A percentile compares a stretch with the other conserved stretches of the same genome.
phyloP scores from a whole-genome alignment of 768 basidiomycete genomes.

The Leccinum uliginosum region DNA sequence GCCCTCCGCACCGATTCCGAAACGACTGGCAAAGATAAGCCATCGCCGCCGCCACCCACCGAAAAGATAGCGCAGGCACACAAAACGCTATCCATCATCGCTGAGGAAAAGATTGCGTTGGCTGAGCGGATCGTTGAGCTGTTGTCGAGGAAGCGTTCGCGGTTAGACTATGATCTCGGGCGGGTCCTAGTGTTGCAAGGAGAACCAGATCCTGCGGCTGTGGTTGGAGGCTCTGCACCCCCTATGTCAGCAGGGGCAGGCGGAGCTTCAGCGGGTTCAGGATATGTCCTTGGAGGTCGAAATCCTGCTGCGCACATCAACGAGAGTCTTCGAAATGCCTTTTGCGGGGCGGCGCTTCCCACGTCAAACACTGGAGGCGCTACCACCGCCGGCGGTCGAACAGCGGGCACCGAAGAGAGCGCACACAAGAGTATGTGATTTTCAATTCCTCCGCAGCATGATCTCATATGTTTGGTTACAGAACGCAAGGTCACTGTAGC shows the following conservation, averaged over 20 bases:
- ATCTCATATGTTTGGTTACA: slow-evolving; percentile 9
- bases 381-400: slow-evolving; percentile 10
- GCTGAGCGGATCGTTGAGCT: slow-evolving; percentile 42
- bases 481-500: slow-evolving; percentile 28
- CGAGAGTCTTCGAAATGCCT: slow-evolving; percentile 35
- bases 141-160: slow-evolving; percentile 42
- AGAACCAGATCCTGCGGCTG: slow-evolving; percentile 35
- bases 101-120: slow-evolving; percentile 41
- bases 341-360: slow-evolving; percentile 26
- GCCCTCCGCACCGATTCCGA: slow-evolving; percentile 32
- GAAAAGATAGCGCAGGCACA: slow-evolving; percentile 30
- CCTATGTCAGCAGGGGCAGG: slow-evolving; percentile 14
- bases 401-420: slow-evolving; percentile 21
- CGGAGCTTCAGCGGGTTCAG: slow-evolving; percentile 14
- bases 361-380: slow-evolving; percentile 8
- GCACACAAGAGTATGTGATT: slow-evolving; percentile 27
- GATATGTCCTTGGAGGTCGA: slow-evolving; percentile 32
- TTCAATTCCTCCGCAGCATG: not conserved
- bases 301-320: slow-evolving; percentile 40
- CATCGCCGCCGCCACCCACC: slow-evolving; percentile 22
- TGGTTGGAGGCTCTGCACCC: slow-evolving; percentile 27
- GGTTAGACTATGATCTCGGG: slow-evolving; percentile 44
- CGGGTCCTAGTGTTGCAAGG: slow-evolving; percentile 43
- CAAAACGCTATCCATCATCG: slow-evolving; percentile 29
- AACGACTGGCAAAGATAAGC: slow-evolving; percentile 30